These are phyloP conservation scores for Ceratobasidium sp. DNA, from an alignment of 1,284 basidiomycete species.

Conservation along the genomic window DNA sequence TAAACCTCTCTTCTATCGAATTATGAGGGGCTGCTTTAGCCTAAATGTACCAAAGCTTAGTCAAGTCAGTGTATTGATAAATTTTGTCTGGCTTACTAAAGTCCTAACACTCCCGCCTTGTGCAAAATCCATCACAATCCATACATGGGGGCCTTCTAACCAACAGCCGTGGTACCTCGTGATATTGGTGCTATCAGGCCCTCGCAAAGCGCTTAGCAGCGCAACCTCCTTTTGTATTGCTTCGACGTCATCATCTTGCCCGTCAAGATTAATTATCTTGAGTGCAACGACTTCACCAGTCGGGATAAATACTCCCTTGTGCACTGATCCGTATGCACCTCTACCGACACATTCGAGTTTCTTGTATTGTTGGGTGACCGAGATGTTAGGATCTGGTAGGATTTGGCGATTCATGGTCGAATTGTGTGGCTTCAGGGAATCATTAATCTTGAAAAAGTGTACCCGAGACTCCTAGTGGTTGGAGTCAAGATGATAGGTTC, in stretches of 20 bases:
- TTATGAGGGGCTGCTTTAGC: constrained; percentile 83
- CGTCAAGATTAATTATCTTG: constrained; percentile 99
- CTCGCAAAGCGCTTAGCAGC: constrained; percentile 83
- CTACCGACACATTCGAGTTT: constrained; percentile 85
- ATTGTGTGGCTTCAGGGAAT: not conserved
- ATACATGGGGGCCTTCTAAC: constrained; percentile 91
- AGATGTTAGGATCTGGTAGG: constrained; percentile 41
- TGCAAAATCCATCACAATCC: constrained; percentile 99
- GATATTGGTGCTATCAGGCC: constrained; percentile 79
- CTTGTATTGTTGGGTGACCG: constrained; percentile 55
- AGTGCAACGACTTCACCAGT: constrained; percentile 88
- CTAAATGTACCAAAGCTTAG: constrained; percentile 35
- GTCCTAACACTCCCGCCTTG: constrained; percentile 94
- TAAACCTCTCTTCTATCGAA: constrained; percentile 87
- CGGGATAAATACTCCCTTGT: constrained; percentile 84
- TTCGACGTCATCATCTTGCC: constrained; percentile 92
- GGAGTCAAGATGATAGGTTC: not conserved
- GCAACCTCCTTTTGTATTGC: constrained; percentile 97
- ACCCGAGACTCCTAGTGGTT: no score
- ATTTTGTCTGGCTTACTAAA: constrained; percentile 60
- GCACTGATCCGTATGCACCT: constrained; percentile 94
- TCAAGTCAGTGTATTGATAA: no score
- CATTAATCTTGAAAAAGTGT: not conserved
- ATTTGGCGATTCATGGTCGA: constrained; percentile 13
- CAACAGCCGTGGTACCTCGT: constrained; percentile 96